Percentiles rank a stretch among this genome's conserved stretches.
Evolutionary conservation across 257 asterid species (phyloP).

Genomic region (Nicotiana attenuata): DNA sequence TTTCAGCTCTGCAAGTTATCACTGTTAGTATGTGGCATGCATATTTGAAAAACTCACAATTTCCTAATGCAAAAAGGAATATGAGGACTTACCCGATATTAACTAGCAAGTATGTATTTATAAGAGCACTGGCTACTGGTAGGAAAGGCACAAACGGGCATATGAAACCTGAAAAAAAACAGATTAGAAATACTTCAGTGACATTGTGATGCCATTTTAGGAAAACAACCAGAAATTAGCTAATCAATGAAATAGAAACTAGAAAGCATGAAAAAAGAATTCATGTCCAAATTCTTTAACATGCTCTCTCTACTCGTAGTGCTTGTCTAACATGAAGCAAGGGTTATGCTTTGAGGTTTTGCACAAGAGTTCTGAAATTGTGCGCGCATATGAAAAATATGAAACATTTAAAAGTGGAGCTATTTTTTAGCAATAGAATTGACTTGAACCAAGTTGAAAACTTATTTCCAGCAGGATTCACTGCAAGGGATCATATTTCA

Average conservation of each 20-base stretch:
- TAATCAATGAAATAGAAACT: background rate
- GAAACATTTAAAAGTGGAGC: background rate
- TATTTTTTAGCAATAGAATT: background rate
- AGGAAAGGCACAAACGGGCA: slow-evolving; percentile 38
- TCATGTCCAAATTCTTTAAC: background rate
- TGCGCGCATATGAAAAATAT: background rate
- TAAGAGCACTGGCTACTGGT: slow-evolving; percentile 22
- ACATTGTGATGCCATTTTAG: background rate
- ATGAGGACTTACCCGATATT: slow-evolving; percentile 28
- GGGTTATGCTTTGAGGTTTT: background rate
- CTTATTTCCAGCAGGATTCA: background rate
- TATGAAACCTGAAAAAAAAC: slow-evolving; percentile 22
- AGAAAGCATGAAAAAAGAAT: background rate
- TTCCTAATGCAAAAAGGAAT: background rate
- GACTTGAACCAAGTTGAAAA: background rate
- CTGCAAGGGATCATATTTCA: background rate
- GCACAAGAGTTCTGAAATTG: background rate
- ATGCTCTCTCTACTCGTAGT: background rate
- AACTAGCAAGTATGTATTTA: slow-evolving; percentile 29
- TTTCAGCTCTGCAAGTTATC: slow-evolving; percentile 19
- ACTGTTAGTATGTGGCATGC: background rate
- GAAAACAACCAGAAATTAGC: background rate
- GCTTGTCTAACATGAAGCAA: background rate
- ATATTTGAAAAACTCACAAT: background rate
- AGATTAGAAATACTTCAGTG: background rate